These are phyloP conservation scores for Beauveria australis DNA, from an alignment of 2,329 filamentous ascomycete genomes.

Conservation along the genomic window DNA sequence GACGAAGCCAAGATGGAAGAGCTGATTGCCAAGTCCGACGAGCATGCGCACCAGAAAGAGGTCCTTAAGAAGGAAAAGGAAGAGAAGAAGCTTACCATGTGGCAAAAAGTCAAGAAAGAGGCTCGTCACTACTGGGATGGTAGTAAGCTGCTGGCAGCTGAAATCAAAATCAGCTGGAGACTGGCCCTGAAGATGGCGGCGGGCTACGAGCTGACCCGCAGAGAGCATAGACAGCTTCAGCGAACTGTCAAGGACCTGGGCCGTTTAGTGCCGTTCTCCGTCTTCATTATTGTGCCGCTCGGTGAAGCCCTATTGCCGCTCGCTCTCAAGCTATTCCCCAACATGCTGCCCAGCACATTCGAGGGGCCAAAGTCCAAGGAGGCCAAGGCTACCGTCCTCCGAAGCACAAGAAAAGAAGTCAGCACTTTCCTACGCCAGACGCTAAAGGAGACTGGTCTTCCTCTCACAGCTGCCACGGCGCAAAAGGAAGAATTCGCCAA, in stretches of 20 bases:
- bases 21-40: slow-evolving; percentile 56
- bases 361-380: slow-evolving; percentile 89
- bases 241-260: slow-evolving; percentile 90
- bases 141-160: slow-evolving; percentile 85
- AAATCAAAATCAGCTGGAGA: slow-evolving; percentile 86
- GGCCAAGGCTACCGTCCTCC: slow-evolving; percentile 71
- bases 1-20: slow-evolving; percentile 46
- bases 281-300: slow-evolving; percentile 95
- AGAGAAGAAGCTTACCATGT: slow-evolving; percentile 78
- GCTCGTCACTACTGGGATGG: slow-evolving; percentile 95
- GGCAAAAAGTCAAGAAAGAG: slow-evolving; percentile 94
- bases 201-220: slow-evolving; percentile 89
- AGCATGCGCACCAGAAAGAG: slow-evolving; percentile 52
- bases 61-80: slow-evolving; percentile 51
- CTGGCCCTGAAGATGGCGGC: slow-evolving; percentile 95
- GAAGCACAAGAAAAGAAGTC: slow-evolving; percentile 86
- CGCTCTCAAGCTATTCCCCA: slow-evolving; percentile 91
- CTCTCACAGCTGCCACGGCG: slow-evolving; percentile 72
- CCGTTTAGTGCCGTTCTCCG: slow-evolving; percentile 88
- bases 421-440: slow-evolving; percentile 84
- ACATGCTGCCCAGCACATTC: slow-evolving; percentile 93
- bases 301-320: slow-evolving; percentile 88
- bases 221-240: slow-evolving; percentile 87
- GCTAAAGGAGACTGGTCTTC: slow-evolving; percentile 85
- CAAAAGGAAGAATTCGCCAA: slow-evolving; percentile 90